phyloP scores from a whole-genome alignment of 2,329 filamentous ascomycete species.

The Zarea fungicola region DNA sequence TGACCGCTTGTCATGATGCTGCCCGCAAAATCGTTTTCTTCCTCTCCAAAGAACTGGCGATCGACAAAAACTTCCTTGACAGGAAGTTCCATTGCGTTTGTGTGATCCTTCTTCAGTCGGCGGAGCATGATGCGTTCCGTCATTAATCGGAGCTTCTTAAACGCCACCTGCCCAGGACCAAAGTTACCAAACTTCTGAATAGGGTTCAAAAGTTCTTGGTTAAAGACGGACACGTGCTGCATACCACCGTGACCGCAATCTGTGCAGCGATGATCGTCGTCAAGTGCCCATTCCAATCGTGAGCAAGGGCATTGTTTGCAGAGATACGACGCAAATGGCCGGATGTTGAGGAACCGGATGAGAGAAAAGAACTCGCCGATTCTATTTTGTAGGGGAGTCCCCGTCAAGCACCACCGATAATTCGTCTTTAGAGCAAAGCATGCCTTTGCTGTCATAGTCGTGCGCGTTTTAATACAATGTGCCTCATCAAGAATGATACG shows the following conservation, averaged over 20 bases:
- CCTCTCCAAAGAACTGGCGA: slow-evolving; percentile 93
- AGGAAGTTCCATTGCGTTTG: slow-evolving; percentile 90
- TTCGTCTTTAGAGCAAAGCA: slow-evolving; percentile 85
- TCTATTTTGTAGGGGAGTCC: slow-evolving; percentile 92
- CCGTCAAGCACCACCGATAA: slow-evolving; percentile 94
- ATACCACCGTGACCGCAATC: slow-evolving; percentile 49
- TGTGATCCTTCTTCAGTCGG: slow-evolving; percentile 89
- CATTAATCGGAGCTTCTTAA: slow-evolving; percentile 78
- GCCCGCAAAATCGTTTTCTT: slow-evolving; percentile 89
- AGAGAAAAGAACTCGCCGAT: slow-evolving; percentile 97
- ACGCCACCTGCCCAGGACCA: slow-evolving; percentile 61
- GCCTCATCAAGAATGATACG: slow-evolving; percentile 92
- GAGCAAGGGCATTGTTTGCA: slow-evolving; percentile 84
- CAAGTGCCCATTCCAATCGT: slow-evolving; percentile 76
- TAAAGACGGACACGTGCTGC: slow-evolving; percentile 62
- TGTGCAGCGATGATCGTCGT: slow-evolving; percentile 65
- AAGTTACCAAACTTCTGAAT: slow-evolving; percentile 58
- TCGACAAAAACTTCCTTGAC: slow-evolving; percentile 91
- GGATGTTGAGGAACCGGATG: slow-evolving; percentile 82
- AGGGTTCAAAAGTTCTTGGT: slow-evolving; percentile 90
- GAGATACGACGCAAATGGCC: slow-evolving; percentile 88
- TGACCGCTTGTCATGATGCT: slow-evolving; percentile 92
- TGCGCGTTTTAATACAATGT: slow-evolving; percentile 88
- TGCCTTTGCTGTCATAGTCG: slow-evolving; percentile 87
- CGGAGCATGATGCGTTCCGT: slow-evolving; percentile 94